Conservation (phyloP, 129 eudicot species). For the Calendula officinalis region DNA sequence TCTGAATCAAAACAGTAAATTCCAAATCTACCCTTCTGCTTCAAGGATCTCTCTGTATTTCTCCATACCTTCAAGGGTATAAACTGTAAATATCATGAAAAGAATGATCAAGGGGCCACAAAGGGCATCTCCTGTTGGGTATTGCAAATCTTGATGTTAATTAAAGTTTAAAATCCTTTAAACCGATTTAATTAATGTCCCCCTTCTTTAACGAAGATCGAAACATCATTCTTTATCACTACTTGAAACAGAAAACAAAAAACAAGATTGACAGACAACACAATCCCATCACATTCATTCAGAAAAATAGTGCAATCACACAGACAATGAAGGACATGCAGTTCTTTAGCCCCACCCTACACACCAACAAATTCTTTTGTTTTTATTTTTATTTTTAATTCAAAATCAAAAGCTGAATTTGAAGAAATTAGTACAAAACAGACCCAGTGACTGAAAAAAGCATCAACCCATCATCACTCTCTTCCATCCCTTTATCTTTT, state of each 20-base stretch:
- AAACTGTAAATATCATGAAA: slow-evolving; percentile 6
- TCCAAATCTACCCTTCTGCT: slow-evolving; percentile 10
- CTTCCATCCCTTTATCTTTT: slow-evolving; percentile 32
- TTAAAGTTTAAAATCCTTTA: slow-evolving; percentile 12
- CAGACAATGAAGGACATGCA: slow-evolving; percentile 4
- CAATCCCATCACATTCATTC: slow-evolving; percentile 27
- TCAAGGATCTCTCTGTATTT: slow-evolving; percentile 3
- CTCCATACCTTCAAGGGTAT: neutral
- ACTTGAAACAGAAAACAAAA: slow-evolving; percentile 30
- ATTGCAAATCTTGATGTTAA: slow-evolving; percentile 20
- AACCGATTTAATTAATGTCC: slow-evolving; percentile 10
- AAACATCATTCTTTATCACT: slow-evolving; percentile 12
- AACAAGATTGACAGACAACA: slow-evolving; percentile 29
- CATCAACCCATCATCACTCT: slow-evolving; percentile 40
- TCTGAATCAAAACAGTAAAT: neutral
- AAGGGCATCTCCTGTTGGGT: slow-evolving; percentile 6
- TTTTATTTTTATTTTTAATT: neutral
- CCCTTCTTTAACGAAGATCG: slow-evolving; percentile 13
- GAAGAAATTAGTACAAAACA: slow-evolving; percentile 22
- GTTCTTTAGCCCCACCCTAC: slow-evolving; percentile 1
- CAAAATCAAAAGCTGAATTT: slow-evolving; percentile 45
- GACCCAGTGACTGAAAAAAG: slow-evolving; percentile 40
- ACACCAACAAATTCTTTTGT: no score
- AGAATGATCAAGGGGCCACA: slow-evolving; percentile 10
- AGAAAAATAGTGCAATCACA: neutral